phyloP scores from a whole-genome alignment of 2,329 filamentous ascomycete species.

The Pseudocercospora musae region DNA sequence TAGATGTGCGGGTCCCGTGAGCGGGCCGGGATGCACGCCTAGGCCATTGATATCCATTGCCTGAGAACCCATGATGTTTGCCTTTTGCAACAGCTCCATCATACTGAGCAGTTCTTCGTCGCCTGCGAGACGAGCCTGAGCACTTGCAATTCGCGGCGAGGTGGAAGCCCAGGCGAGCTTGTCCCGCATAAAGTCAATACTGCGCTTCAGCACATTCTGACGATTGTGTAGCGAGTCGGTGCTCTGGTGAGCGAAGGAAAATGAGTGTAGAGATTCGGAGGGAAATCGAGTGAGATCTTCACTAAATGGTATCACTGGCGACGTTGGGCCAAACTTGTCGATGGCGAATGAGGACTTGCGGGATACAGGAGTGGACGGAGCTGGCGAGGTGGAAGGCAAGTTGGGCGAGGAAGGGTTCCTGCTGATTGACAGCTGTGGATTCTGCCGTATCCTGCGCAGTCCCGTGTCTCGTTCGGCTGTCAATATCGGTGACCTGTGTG shows the following conservation, averaged over 20 bases:
- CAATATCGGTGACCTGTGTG: slow-evolving; percentile 71
- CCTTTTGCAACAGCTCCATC: slow-evolving; percentile 80
- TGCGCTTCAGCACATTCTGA: slow-evolving; percentile 88
- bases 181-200: slow-evolving; percentile 95
- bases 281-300: slow-evolving; percentile 93
- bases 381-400: slow-evolving; percentile 68
- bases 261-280: slow-evolving; percentile 93
- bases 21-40: slow-evolving; percentile 55
- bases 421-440: slow-evolving; percentile 54
- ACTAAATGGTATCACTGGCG: slow-evolving; percentile 67
- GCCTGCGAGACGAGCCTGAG: slow-evolving; percentile 76
- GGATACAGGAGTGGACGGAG: slow-evolving; percentile 66
- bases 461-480: slow-evolving; percentile 57
- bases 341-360: slow-evolving; percentile 50
- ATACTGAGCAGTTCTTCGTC: slow-evolving; percentile 86
- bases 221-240: slow-evolving; percentile 79
- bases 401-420: slow-evolving; percentile 63
- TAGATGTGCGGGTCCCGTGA: slow-evolving; percentile 75
- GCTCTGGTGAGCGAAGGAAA: slow-evolving; percentile 94
- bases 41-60: slow-evolving; percentile 54
- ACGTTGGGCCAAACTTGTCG: slow-evolving; percentile 61
- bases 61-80: slow-evolving; percentile 71
- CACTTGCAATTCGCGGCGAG: slow-evolving; percentile 73
- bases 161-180: slow-evolving; percentile 77
- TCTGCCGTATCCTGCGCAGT: slow-evolving; percentile 86